phyloP scores from a whole-genome alignment of 75 land plant species.

The Ceratopteris richardii region DNA sequence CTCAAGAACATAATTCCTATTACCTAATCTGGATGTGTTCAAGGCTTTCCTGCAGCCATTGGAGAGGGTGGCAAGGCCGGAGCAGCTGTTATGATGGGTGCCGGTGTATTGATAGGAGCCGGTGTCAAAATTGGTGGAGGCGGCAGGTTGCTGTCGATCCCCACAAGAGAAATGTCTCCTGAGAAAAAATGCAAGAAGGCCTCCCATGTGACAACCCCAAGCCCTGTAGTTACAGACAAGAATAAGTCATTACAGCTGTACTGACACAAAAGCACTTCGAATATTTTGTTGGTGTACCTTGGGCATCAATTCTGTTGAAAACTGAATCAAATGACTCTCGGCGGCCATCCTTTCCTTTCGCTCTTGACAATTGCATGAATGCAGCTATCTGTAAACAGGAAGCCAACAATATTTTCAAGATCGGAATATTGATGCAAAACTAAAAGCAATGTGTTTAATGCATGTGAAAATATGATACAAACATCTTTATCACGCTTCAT shows the following conservation, averaged over 20 bases:
- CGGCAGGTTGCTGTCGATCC: background rate
- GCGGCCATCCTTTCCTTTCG: slow-evolving; percentile 32
- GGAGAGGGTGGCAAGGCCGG: background rate
- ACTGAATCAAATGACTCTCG: slow-evolving; percentile 34
- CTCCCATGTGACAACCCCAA: slow-evolving; percentile 35
- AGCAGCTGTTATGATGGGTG: background rate
- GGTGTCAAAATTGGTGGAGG: slow-evolving; percentile 3
- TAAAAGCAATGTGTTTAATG: slow-evolving; percentile 1
- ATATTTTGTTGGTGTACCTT: slow-evolving; percentile 8
- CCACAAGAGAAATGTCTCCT: slow-evolving; percentile 20
- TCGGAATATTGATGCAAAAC: background rate
- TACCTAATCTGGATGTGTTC: no score
- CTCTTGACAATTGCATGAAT: slow-evolving; percentile 35
- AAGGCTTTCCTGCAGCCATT: no score
- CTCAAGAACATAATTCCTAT: no score
- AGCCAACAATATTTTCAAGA: background rate
- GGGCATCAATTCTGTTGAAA: slow-evolving; percentile 29
- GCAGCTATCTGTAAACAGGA: slow-evolving; percentile 26
- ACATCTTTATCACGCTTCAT: slow-evolving; percentile 44
- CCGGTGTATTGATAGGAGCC: background rate
- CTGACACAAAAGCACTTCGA: background rate
- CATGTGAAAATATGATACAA: background rate
- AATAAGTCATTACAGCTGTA: background rate
- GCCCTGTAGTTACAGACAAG: slow-evolving; percentile 11
- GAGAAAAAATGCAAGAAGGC: slow-evolving; percentile 33